Evolutionary conservation across 1,284 basidiomycete genomes (phyloP), one percentile per base, ranked within the genome.

Genomic region (Trichosporon asahii): DNA sequence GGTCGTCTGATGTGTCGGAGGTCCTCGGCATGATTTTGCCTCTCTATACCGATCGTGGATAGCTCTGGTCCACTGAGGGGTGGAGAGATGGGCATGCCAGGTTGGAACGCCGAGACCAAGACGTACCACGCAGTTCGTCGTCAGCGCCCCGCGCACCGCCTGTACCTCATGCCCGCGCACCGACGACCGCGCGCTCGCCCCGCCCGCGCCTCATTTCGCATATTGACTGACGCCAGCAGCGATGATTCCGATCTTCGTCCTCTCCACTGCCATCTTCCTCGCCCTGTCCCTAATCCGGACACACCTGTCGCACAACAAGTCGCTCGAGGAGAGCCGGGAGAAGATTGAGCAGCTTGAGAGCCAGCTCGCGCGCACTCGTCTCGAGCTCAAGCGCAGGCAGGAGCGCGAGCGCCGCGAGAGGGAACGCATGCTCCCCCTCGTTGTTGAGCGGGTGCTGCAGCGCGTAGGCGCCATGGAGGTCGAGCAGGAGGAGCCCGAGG

Each of bases 181-280:
- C 40, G 40, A n/a, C 23, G 18, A 25, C 33, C 23, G 40, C 18
- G 23, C 18, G 11, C 14, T n/a, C 66, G 31, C 25, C 21, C 23
- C 8, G 12, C n/a, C 49, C 23, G 49, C 53, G 57, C 23, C 14
- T 40, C 21, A n/a, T n/a, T 37, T 60, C 46, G 29, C n/a, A 14
- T 21, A 61, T 35, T 25, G 57, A 63, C 69, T 70, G 27, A 69
- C 64, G 9, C n/a, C 65, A 66, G 67, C 70, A 82, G 83, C 83
- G 27, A 84, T 83, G 80, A 66, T 84, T 35, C 83, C 83, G 3
- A 80, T 83, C 69, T 77, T 84, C 44, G 70, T 82, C 31, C 76
- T 84, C 63, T 80, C 80, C 8, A 82, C 82, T 0, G 80, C 78
- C 21, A 73, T 83, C 64, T 84, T 83, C 76, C 77, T 83, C 64